Conservation (phyloP, 495 filamentous ascomycete genomes). For the Trichoderma reesei region DNA sequence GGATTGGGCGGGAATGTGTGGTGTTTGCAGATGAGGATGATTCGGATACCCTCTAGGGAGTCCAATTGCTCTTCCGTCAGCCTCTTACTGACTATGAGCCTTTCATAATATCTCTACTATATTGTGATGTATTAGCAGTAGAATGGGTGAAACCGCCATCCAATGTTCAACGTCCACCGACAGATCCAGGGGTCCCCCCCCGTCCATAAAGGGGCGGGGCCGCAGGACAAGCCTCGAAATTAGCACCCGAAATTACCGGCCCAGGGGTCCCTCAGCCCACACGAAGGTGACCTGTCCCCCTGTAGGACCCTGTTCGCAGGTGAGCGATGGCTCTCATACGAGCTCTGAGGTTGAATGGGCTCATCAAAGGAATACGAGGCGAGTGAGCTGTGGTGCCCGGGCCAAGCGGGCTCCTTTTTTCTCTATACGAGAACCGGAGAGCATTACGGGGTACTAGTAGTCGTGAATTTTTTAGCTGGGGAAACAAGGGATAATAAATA, state of each 20-base stretch:
- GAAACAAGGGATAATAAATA: neutral
- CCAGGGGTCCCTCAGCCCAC: neutral
- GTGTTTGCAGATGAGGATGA: neutral
- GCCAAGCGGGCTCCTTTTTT: neutral
- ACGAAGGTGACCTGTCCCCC: too few relatives aligned
- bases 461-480: neutral
- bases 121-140: too few relatives aligned
- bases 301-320: too few relatives aligned
- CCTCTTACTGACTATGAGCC: neutral
- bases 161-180: too few relatives aligned
- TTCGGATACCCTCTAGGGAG: too few relatives aligned
- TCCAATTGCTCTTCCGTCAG: too few relatives aligned
- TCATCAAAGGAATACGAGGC: slow-evolving; percentile 6
- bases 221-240: neutral
- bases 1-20: neutral
- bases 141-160: too few relatives aligned
- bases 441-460: neutral
- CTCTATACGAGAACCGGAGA: neutral
- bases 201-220: neutral
- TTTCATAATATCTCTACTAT: too few relatives aligned
- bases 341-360: neutral
- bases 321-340: too few relatives aligned
- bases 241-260: slow-evolving; percentile 6
- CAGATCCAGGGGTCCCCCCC: neutral
- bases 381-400: neutral